These are phyloP conservation scores for Agaricus bisporus DNA, from an alignment of 768 basidiomycete genomes.

Conservation along the genomic window DNA sequence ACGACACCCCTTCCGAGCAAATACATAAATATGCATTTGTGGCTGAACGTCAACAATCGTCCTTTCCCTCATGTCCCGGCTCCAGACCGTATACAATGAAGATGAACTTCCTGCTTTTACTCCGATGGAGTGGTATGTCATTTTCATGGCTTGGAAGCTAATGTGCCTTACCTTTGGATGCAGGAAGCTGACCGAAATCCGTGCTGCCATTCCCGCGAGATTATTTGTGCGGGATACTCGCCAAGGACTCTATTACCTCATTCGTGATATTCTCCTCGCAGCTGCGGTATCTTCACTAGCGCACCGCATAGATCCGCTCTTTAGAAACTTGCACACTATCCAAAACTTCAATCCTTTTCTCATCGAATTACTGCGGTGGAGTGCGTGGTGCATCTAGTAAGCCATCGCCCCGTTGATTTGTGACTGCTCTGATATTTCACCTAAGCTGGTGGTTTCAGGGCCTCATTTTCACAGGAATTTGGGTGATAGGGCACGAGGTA, in stretches of 20 bases:
- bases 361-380: constrained; percentile 34
- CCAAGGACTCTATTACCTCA: constrained; percentile 34
- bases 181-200: constrained; percentile 46
- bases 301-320: constrained; percentile 37
- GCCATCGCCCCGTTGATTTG: constrained; percentile 8
- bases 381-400: constrained; percentile 42
- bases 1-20: not conserved
- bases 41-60: not conserved
- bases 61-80: constrained; percentile 4
- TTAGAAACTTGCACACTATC: constrained; percentile 18
- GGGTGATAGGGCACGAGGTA: constrained; percentile 58
- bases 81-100: constrained; percentile 27
- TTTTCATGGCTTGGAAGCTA: not conserved
- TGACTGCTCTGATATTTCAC: not conserved
- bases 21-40: constrained; percentile 9
- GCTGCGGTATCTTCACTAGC: constrained; percentile 36
- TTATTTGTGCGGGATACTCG: constrained; percentile 38
- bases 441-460: constrained; percentile 58
- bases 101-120: constrained; percentile 34
- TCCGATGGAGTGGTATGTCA: constrained; percentile 41
- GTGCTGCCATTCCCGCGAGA: constrained; percentile 39
- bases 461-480: constrained; percentile 51
- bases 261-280: constrained; percentile 41
- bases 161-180: not conserved
- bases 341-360: constrained; percentile 26